phyloP scores from a whole-genome alignment of 805 yeast species.

The Nematodospora valgi region DNA sequence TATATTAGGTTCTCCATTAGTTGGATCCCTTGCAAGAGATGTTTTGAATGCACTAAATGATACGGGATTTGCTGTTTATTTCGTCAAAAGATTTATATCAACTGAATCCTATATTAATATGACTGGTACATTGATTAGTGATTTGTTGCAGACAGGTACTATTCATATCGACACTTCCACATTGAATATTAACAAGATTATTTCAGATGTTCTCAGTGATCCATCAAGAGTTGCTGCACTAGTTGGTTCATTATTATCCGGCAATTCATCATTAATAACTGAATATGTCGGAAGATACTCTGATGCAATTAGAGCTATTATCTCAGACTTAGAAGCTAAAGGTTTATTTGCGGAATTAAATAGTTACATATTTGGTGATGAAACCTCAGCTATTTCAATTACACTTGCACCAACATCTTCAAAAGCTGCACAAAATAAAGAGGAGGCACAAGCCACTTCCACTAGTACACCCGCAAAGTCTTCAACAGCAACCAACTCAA shows the following conservation, averaged over 20 bases:
- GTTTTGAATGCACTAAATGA: slow-evolving; percentile 35
- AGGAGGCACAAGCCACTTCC: background rate
- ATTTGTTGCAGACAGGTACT: slow-evolving; percentile 24
- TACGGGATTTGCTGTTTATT: slow-evolving; percentile 37
- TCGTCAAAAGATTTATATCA: slow-evolving; percentile 32
- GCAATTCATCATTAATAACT: slow-evolving; percentile 11
- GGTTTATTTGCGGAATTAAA: slow-evolving; percentile 40
- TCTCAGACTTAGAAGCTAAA: slow-evolving; percentile 29
- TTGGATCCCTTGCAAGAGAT: slow-evolving; percentile 16
- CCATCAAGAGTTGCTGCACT: slow-evolving; percentile 17
- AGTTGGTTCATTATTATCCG: slow-evolving; percentile 15
- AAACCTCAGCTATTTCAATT: slow-evolving; percentile 12
- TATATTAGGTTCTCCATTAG: slow-evolving; percentile 26
- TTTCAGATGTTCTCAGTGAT: slow-evolving; percentile 20
- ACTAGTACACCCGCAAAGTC: background rate
- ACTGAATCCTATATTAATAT: slow-evolving; percentile 32
- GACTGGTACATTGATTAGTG: slow-evolving; percentile 30
- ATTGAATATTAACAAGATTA: slow-evolving; percentile 26
- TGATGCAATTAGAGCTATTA: slow-evolving; percentile 26
- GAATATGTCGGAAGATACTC: slow-evolving; percentile 23
- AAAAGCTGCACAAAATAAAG: slow-evolving; percentile 2
- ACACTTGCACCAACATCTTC: slow-evolving; percentile 8
- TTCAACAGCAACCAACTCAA: slow-evolving; percentile 6
- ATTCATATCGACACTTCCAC: slow-evolving; percentile 18
- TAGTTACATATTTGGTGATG: slow-evolving; percentile 23